Evolutionary conservation across 148 eudicot species (phyloP).

Genomic region (Cornus florida): DNA sequence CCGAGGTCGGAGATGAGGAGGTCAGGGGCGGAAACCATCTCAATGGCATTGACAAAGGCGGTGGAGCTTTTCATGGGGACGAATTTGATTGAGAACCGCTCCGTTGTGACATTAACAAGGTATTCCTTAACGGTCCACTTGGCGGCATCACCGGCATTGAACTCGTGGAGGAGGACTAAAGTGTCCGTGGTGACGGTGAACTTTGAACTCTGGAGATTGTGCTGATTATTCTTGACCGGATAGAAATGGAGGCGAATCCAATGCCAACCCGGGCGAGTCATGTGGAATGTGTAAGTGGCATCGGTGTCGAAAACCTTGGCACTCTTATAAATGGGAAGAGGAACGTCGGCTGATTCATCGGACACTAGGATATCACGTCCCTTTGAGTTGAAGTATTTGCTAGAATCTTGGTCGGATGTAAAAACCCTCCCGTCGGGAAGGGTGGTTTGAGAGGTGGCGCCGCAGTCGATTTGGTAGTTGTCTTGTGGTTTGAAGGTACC

Average conservation of each 20-base stretch:
- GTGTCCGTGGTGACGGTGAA: slow-evolving; percentile 53
- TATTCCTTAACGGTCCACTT: slow-evolving; percentile 49
- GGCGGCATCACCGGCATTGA: slow-evolving; percentile 12
- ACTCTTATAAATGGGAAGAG: slow-evolving; percentile 46
- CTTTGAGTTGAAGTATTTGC: slow-evolving; percentile 31
- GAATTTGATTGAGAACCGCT: slow-evolving; percentile 46
- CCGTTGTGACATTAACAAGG: slow-evolving; percentile 49
- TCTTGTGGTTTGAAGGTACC: slow-evolving; percentile 58
- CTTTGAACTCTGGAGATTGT: slow-evolving; percentile 49
- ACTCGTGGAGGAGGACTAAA: slow-evolving; percentile 55
- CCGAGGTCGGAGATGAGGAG: slow-evolving; percentile 42
- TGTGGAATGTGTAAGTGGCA: slow-evolving; percentile 59
- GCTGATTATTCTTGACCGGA: slow-evolving; percentile 44
- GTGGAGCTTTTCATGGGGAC: slow-evolving; percentile 42
- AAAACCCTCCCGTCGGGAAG: slow-evolving; percentile 45
- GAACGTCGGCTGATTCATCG: slow-evolving; percentile 30
- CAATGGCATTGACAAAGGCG: slow-evolving; percentile 73
- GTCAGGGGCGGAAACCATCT: slow-evolving; percentile 73
- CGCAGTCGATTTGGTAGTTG: slow-evolving; percentile 57
- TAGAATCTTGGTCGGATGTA: slow-evolving; percentile 49
- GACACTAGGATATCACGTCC: slow-evolving; percentile 46
- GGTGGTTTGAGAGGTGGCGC: slow-evolving; percentile 44
- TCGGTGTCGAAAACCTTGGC: slow-evolving; percentile 55
- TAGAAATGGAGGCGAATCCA: slow-evolving; percentile 82
- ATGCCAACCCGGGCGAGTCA: slow-evolving; percentile 78